Base-by-base conservation (phyloP, 192 early-diverging fungal genomes). In the Entomortierella lignicola region DNA sequence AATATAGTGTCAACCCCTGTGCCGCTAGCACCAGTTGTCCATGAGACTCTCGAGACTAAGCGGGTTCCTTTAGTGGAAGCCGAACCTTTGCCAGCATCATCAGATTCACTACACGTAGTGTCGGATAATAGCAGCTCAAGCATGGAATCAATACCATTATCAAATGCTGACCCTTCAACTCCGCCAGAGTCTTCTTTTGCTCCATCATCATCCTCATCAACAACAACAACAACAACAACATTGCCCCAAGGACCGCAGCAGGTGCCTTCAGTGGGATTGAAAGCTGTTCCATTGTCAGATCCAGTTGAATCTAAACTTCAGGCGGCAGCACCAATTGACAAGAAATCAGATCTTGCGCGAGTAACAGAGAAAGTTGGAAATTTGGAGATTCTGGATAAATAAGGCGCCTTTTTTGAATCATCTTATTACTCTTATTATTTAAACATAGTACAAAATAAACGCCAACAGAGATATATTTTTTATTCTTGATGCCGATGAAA, bases 111-210 rank as follows among this genome's bases (percentile, higher is more conserved):
- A 8, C 41, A 10, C 2, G 15, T 13, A 11, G 26, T 43, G 1
- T 61, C 60, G 60, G 44, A 50, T 25, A 47, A n/a, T 8, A 61
- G 43, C 60, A 48, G 42, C 42, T 48, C 21, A 27, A 61, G 42
- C 25, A 17, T 27, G 2, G 2, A 61, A 2, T 61, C 60, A 61
- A 47, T 61, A 61, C 31, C 60, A n/a, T n/a, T n/a, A 3, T 61
- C 60, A 18, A 31, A 42, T 18, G 60, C 48, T 47, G 60, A 50
- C 27, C 60, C n/a, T n/a, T n/a, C n/a, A n/a, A n/a, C n/a, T n/a
- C n/a, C 60, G 25, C 0, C 20, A 25, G 41, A 60, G 53, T 6
- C 21, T 8, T 25, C 50, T 18, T 11, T 41, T 27, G 5, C 53
- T 1, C 1, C 34, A 6, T 26, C 15, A 23, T 32, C 41, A 34